These are phyloP conservation scores for Cryptococcus neoformans DNA, from an alignment of 1,284 basidiomycete genomes.

Conservation along the genomic window DNA sequence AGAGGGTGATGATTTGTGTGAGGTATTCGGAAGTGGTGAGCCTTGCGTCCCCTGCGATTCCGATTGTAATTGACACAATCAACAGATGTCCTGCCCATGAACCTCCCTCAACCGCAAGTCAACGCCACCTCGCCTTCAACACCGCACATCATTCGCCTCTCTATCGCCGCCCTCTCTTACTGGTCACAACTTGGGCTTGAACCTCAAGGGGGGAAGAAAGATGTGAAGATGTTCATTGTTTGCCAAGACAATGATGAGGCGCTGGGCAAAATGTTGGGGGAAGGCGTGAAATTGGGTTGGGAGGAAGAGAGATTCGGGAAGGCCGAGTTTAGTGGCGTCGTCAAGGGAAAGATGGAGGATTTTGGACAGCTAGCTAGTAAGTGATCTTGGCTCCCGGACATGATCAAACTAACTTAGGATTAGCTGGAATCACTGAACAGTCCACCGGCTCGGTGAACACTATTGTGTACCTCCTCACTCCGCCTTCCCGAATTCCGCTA, in stretches of 20 bases:
- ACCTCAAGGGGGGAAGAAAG: slow-evolving; percentile 40
- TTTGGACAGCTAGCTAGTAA: neutral
- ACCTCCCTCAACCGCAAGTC: slow-evolving; percentile 12
- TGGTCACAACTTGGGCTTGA: slow-evolving; percentile 41
- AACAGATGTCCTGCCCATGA: neutral
- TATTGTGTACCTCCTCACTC: slow-evolving; percentile 10
- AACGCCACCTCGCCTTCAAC: slow-evolving; percentile 23
- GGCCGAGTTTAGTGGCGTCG: neutral
- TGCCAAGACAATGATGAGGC: slow-evolving; percentile 14
- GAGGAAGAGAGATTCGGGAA: slow-evolving; percentile 9
- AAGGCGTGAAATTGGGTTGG: slow-evolving; percentile 16
- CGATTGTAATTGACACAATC: too few species aligned
- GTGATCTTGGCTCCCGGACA: neutral
- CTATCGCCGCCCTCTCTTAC: slow-evolving; percentile 32
- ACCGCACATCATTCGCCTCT: slow-evolving; percentile 27
- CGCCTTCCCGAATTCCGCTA: neutral
- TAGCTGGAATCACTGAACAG: neutral
- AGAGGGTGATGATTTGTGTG: neutral
- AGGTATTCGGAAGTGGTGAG: neutral
- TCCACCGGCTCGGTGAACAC: neutral
- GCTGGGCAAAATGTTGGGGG: slow-evolving; percentile 12
- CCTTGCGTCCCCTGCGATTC: too few species aligned
- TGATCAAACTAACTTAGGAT: neutral
- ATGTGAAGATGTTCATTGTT: slow-evolving; percentile 24
- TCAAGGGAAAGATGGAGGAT: neutral